Conservation (phyloP, 768 basidiomycete genomes). For the Hortiboletus campestris region DNA sequence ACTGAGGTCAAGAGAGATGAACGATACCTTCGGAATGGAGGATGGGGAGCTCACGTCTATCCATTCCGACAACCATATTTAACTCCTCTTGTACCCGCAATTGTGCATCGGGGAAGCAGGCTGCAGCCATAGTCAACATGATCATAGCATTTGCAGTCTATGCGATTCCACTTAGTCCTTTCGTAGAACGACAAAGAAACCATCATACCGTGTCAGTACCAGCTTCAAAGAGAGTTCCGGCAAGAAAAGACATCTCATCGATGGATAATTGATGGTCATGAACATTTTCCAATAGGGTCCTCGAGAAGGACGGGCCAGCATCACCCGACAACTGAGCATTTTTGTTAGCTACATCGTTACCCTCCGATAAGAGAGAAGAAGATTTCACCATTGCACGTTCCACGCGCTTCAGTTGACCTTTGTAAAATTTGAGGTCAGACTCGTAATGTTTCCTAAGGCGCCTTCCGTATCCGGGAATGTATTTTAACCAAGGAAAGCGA, state of each 20-base stretch:
- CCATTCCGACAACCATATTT: conserved; percentile 47
- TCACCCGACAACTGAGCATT: conserved; percentile 9
- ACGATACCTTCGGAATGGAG: too few relatives aligned
- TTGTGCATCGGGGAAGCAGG: conserved; percentile 52
- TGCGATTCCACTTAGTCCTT: not conserved
- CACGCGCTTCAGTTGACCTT: conserved; percentile 45
- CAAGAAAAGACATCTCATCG: conserved; percentile 56
- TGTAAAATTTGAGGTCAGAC: conserved; percentile 53
- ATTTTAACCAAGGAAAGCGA: conserved; percentile 34
- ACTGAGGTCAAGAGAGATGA: conserved; percentile 20
- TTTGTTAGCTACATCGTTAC: not conserved
- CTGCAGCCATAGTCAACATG: conserved; percentile 50
- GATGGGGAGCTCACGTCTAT: conserved; percentile 18
- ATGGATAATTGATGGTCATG: conserved; percentile 46
- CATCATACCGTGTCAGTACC: conserved; percentile 50
- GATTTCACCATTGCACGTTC: conserved; percentile 40
- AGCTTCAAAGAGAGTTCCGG: conserved; percentile 60
- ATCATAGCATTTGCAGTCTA: conserved; percentile 27
- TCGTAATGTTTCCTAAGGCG: conserved; percentile 50
- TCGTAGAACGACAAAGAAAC: not conserved
- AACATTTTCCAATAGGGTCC: conserved; percentile 51
- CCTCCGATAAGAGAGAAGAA: not conserved
- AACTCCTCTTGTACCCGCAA: conserved; percentile 50
- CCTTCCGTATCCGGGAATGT: conserved; percentile 58
- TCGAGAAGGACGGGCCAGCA: conserved; percentile 41